phyloP scores from a whole-genome alignment of 805 yeast species.

The Starmera amethionina region DNA sequence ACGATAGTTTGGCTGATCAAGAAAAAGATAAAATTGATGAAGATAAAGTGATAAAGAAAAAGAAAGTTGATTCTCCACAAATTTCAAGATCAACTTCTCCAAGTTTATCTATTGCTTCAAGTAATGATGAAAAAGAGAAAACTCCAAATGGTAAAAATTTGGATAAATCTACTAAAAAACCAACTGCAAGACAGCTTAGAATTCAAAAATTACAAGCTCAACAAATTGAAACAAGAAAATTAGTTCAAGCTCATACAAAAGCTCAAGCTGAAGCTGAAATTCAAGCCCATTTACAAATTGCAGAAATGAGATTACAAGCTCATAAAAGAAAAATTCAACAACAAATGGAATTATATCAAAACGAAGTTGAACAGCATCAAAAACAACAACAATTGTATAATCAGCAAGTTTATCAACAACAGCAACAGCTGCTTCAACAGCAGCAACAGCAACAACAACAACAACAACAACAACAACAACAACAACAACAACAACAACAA shows the following conservation, averaged over 20 bases:
- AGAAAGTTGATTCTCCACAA: background rate
- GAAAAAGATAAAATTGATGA: background rate
- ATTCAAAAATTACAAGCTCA: background rate
- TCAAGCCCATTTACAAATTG: too few relatives aligned
- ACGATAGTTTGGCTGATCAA: too few relatives aligned
- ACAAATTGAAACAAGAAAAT: background rate
- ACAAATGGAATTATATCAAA: too few relatives aligned
- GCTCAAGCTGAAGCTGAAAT: constrained; percentile 3
- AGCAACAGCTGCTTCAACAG: background rate
- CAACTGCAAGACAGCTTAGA: background rate
- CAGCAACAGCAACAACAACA: constrained; percentile 1
- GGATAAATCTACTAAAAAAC: too few relatives aligned
- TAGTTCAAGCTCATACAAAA: constrained; percentile 1
- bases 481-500: background rate
- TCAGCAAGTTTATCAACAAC: background rate
- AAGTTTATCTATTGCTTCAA: background rate
- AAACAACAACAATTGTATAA: too few relatives aligned
- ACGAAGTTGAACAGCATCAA: too few relatives aligned
- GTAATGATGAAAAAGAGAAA: background rate
- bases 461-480: background rate
- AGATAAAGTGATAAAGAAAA: background rate
- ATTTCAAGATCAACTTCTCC: background rate
- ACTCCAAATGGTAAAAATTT: constrained; percentile 1
- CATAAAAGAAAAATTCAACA: too few relatives aligned
- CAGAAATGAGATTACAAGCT: too few relatives aligned